These are phyloP conservation scores for Wakefieldia striispora DNA, from an alignment of 768 basidiomycete genomes.

Conservation along the genomic window DNA sequence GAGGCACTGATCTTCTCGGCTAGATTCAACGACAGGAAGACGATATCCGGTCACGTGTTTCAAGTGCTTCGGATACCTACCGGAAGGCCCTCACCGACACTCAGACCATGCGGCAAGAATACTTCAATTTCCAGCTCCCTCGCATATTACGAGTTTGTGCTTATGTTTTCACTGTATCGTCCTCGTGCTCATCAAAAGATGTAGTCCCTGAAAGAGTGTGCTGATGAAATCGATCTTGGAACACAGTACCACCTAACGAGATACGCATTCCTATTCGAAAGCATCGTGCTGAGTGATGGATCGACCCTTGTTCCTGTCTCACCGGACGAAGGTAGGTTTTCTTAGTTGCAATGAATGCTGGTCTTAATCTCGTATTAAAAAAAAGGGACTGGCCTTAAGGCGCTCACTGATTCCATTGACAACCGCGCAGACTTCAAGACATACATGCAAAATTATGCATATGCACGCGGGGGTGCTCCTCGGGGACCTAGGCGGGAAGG, in stretches of 20 bases:
- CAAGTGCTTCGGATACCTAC: constrained; percentile 82
- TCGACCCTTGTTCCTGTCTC: constrained; percentile 73
- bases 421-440: constrained; percentile 92
- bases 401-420: constrained; percentile 88
- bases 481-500: constrained; percentile 87
- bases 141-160: constrained; percentile 82
- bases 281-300: constrained; percentile 85
- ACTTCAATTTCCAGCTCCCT: constrained; percentile 96
- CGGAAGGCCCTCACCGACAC: constrained; percentile 88
- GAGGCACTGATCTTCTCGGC: constrained; percentile 6
- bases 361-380: constrained; percentile 2
- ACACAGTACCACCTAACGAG: constrained; percentile 95
- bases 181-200: constrained; percentile 9
- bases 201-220: constrained; percentile 89
- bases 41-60: constrained; percentile 85
- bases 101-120: constrained; percentile 90
- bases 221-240: constrained; percentile 96
- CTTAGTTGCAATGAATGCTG: background rate
- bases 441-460: constrained; percentile 97
- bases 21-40: constrained; percentile 93
- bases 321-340: constrained; percentile 59
- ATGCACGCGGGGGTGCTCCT: constrained; percentile 68
- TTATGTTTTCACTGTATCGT: background rate
- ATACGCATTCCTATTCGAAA: constrained; percentile 94
- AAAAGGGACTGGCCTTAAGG: constrained; percentile 72